Conservation (phyloP, 108 stramenopile genomes). For the Asterionellopsis glacialis region DNA sequence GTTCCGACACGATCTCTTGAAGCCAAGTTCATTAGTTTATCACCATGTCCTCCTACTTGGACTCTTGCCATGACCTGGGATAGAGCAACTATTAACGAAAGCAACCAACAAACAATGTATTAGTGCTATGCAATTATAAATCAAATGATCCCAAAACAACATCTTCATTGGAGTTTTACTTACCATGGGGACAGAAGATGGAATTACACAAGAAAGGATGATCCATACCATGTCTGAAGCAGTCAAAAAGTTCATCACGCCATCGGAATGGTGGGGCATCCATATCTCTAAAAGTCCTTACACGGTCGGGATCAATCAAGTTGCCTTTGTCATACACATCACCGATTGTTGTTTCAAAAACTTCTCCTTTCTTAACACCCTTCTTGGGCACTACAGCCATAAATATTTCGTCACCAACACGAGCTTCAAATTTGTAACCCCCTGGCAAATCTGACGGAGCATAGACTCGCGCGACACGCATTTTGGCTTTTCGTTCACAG, state of each 20-base stretch:
- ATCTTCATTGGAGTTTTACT: not conserved
- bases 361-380: conserved; percentile 53
- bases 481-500: too few relatives aligned
- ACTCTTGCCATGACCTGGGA: conserved; percentile 29
- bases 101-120: not conserved
- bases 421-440: conserved; percentile 12
- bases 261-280: conserved; percentile 20
- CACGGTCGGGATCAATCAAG: not conserved
- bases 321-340: conserved; percentile 5
- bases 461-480: too few relatives aligned
- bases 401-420: conserved; percentile 10
- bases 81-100: conserved; percentile 11
- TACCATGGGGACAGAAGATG: conserved; percentile 17
- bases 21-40: not conserved
- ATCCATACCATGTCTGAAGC: conserved; percentile 12
- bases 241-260: conserved; percentile 27
- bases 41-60: conserved; percentile 14
- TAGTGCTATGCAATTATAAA: not conserved
- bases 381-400: conserved; percentile 29
- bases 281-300: not conserved
- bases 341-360: conserved; percentile 25
- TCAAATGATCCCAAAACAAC: not conserved
- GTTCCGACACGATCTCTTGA: not conserved
- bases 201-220: conserved; percentile 21
- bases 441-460: not conserved